These are phyloP conservation scores for Tolypocladium album DNA, from an alignment of 2,329 filamentous ascomycete genomes.

Conservation along the genomic window DNA sequence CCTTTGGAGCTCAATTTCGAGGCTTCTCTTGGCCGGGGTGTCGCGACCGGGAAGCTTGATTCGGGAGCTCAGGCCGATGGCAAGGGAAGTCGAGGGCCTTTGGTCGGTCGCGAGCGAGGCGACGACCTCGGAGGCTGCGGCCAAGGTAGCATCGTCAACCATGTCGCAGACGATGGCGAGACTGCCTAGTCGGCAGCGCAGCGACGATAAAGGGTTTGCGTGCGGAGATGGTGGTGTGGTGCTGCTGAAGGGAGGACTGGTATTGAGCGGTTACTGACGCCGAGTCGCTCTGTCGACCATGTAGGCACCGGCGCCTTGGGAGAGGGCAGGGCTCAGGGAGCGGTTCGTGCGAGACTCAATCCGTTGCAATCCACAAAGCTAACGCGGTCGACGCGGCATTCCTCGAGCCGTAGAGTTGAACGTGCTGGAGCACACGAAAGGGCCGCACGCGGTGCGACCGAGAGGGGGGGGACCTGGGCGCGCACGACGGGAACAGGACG, in stretches of 20 bases:
- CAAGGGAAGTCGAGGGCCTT: constrained; percentile 25
- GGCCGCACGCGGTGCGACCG: not conserved
- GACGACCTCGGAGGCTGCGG: constrained; percentile 42
- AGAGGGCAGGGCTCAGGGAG: not conserved
- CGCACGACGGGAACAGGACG: not conserved
- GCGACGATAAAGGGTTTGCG: constrained; percentile 4
- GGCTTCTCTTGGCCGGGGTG: constrained; percentile 60
- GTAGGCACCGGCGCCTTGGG: not conserved
- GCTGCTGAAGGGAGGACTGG: not conserved
- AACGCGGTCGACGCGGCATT: constrained; percentile 1
- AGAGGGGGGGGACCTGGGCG: not conserved
- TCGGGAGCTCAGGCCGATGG: constrained; percentile 32
- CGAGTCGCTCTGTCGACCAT: not conserved
- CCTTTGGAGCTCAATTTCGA: constrained; percentile 76
- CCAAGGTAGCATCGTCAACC: constrained; percentile 45
- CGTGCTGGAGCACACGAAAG: not conserved
- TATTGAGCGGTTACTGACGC: not conserved
- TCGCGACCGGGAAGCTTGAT: constrained; percentile 70
- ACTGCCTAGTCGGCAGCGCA: constrained; percentile 16
- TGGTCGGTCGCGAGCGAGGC: constrained; percentile 37
- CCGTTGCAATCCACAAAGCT: constrained; percentile 1
- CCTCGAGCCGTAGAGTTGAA: not conserved
- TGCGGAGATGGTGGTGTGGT: not conserved
- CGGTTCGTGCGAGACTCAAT: not conserved
- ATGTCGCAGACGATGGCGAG: constrained; percentile 22